phyloP scores from a whole-genome alignment of 2,329 filamentous ascomycete genomes.

The Ceratocystis huliohia region DNA sequence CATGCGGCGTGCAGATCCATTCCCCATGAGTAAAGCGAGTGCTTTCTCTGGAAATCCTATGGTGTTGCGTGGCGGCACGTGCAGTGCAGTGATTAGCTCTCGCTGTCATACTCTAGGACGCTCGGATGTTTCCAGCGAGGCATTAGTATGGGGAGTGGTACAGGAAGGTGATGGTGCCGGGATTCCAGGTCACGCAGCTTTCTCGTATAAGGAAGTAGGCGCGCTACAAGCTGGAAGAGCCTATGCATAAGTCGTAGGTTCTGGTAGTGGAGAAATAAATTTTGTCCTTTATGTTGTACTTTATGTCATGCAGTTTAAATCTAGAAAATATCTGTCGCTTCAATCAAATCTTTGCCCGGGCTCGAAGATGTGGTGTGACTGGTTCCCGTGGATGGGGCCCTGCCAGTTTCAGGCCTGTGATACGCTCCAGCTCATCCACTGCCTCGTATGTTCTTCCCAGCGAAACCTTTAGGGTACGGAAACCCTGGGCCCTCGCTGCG shows the following conservation, averaged over 20 bases:
- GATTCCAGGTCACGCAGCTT: conserved; percentile 34
- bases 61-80: conserved; percentile 35
- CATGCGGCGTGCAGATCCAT: conserved; percentile 30
- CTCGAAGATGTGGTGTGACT: conserved; percentile 29
- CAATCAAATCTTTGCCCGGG: conserved; percentile 35
- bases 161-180: conserved; percentile 29
- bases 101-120: conserved; percentile 33
- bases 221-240: conserved; percentile 29
- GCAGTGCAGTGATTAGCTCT: conserved; percentile 41
- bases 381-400: conserved; percentile 42
- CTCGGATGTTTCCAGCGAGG: conserved; percentile 26
- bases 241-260: conserved; percentile 28
- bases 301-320: background rate
- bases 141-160: conserved; percentile 37
- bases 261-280: background rate
- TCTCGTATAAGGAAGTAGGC: conserved; percentile 30
- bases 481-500: conserved; percentile 58
- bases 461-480: conserved; percentile 73
- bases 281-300: conserved; percentile 4
- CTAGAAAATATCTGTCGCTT: conserved; percentile 16
- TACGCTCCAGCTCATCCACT: conserved; percentile 63
- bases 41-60: conserved; percentile 37
- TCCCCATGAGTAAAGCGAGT: conserved; percentile 29
- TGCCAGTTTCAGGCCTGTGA: conserved; percentile 55
- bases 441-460: conserved; percentile 68